Conservation (phyloP, 768 basidiomycete genomes). For the Cystofilobasidium capitatum region DNA sequence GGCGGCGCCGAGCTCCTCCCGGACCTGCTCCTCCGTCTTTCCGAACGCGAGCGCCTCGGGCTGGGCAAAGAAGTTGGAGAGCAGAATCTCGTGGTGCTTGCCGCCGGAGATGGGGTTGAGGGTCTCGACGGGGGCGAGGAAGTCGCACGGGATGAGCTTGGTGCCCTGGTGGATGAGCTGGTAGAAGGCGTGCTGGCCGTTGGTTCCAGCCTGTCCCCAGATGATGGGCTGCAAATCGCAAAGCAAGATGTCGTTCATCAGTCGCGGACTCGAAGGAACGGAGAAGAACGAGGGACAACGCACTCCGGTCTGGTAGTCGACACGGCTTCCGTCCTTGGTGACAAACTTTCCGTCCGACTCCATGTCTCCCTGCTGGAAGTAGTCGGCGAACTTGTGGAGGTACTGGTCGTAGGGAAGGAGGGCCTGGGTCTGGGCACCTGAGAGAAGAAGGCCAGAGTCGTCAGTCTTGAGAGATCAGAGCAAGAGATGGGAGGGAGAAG, state of each 20-base stretch:
- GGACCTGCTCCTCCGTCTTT: constrained; percentile 83
- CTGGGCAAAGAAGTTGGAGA: constrained; percentile 97
- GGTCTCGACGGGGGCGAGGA: constrained; percentile 77
- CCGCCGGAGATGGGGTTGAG: constrained; percentile 78
- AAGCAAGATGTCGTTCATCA: background rate
- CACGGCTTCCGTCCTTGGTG: constrained; percentile 85
- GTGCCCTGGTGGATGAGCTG: constrained; percentile 56
- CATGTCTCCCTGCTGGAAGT: constrained; percentile 99
- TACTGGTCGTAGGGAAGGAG: constrained; percentile 98
- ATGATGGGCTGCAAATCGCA: constrained; percentile 71
- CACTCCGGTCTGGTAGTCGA: constrained; percentile 93
- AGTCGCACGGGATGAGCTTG: constrained; percentile 62
- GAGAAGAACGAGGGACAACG: constrained; percentile 33
- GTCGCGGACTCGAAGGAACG: background rate
- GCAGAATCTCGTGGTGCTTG: constrained; percentile 92
- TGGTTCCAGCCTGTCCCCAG: constrained; percentile 97
- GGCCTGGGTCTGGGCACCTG: constrained; percentile 85
- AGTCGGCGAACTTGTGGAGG: constrained; percentile 97
- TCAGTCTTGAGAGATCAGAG: constrained; percentile 9
- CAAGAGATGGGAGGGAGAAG: background rate
- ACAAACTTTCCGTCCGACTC: constrained; percentile 97
- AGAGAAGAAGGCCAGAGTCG: background rate
- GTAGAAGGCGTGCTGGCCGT: constrained; percentile 94
- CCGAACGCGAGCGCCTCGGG: constrained; percentile 94
- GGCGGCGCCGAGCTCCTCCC: constrained; percentile 45